A percentile compares a stretch with the other conserved stretches of the same genome.
These are phyloP conservation scores for Aspergillus costaricaensis DNA, from an alignment of 2,329 filamentous ascomycete species.

Conservation along the genomic window DNA sequence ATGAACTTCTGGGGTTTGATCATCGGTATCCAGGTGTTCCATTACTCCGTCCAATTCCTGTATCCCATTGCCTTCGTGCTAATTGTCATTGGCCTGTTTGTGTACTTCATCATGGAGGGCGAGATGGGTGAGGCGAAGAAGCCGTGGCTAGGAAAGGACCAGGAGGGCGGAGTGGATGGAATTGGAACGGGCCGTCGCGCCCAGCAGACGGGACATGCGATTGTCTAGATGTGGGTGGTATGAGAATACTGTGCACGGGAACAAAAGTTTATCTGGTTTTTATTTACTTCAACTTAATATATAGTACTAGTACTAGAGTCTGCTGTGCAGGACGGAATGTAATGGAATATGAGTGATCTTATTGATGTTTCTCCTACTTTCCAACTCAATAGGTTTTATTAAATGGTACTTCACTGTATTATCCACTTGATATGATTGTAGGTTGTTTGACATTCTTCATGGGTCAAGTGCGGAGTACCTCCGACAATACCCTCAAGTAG, in stretches of 20 bases:
- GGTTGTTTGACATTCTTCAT: no score
- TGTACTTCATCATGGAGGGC: conserved; percentile 83
- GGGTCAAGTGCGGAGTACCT: no score
- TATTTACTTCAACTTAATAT: not conserved
- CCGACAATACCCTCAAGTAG: no score
- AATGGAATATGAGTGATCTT: not conserved
- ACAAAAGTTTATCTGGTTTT: conserved; percentile 1
- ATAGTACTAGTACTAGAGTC: not conserved
- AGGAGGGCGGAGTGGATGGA: conserved; percentile 69
- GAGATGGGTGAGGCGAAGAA: conserved; percentile 85
- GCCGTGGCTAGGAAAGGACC: conserved; percentile 86
- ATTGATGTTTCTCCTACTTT: no score
- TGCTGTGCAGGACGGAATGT: not conserved
- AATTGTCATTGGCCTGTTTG: conserved; percentile 79
- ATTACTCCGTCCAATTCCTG: conserved; percentile 76
- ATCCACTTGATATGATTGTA: no score
- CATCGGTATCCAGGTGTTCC: conserved; percentile 84
- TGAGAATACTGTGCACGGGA: not conserved
- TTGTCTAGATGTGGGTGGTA: not conserved
- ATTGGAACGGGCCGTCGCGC: conserved; percentile 9
- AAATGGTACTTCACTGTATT: no score
- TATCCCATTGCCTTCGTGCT: conserved; percentile 96
- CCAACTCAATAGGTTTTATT: no score
- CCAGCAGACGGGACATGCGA: conserved; percentile 8
- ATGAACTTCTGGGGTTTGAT: conserved; percentile 96